Evolutionary conservation across 2,329 filamentous ascomycete species (phyloP).

Genomic region (Aspergillus novoparasiticus): DNA sequence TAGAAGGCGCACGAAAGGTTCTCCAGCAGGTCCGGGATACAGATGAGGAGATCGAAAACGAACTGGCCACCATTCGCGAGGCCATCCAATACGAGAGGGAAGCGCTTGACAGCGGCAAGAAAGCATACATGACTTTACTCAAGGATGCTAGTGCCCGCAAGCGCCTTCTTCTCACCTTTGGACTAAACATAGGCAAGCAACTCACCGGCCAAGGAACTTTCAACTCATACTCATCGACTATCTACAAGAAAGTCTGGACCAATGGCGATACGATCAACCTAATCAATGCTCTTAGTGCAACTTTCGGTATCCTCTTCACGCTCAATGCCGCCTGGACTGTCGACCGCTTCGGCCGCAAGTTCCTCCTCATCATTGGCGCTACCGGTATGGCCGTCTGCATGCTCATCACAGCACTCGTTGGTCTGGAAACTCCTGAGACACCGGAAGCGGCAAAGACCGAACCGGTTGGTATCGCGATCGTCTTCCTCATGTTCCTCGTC

Average conservation of each 20-base stretch:
- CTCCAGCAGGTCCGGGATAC: slow-evolving; percentile 64
- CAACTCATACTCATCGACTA: slow-evolving; percentile 71
- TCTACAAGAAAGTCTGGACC: slow-evolving; percentile 71
- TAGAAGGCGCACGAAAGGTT: slow-evolving; percentile 61
- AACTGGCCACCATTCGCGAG: slow-evolving; percentile 65
- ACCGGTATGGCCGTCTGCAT: slow-evolving; percentile 71
- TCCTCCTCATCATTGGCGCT: slow-evolving; percentile 68
- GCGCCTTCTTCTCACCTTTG: slow-evolving; percentile 65
- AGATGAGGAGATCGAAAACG: slow-evolving; percentile 65
- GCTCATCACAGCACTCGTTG: slow-evolving; percentile 63
- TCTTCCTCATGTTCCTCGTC: slow-evolving; percentile 68
- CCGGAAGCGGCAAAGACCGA: slow-evolving; percentile 53
- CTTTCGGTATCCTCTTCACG: slow-evolving; percentile 72
- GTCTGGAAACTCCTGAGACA: slow-evolving; percentile 58
- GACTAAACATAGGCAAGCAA: slow-evolving; percentile 72
- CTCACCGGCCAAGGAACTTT: slow-evolving; percentile 72
- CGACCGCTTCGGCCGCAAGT: slow-evolving; percentile 70
- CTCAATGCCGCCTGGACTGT: slow-evolving; percentile 74
- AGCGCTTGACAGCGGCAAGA: slow-evolving; percentile 44
- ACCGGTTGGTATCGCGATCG: slow-evolving; percentile 66
- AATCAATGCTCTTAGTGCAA: slow-evolving; percentile 75
- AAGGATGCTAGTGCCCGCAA: slow-evolving; percentile 62
- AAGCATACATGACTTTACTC: too few species aligned
- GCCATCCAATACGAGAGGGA: slow-evolving; percentile 73
- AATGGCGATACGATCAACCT: slow-evolving; percentile 63